phyloP scores from a whole-genome alignment of 805 yeast genomes.

The Osmozyma mogii region DNA sequence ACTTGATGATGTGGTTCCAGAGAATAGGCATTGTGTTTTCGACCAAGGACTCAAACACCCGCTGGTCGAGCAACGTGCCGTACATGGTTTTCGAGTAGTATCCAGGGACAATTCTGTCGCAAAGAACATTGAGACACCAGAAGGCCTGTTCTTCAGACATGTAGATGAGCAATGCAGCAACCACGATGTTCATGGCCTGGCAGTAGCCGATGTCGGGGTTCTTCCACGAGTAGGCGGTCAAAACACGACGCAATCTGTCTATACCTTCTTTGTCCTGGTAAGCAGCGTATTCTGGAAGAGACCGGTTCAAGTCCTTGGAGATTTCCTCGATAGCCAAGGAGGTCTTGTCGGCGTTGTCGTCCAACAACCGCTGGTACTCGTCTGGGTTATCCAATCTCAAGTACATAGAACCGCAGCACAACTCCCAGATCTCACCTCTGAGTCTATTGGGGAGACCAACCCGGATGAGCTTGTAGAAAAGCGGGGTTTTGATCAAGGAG shows the following conservation, averaged over 20 bases:
- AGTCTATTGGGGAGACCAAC: constrained; percentile 92
- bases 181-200: constrained; percentile 96
- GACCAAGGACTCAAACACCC: constrained; percentile 85
- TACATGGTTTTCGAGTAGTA: constrained; percentile 97
- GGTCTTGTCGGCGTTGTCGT: constrained; percentile 50
- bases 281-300: constrained; percentile 93
- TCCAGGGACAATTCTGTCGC: constrained; percentile 87
- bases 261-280: constrained; percentile 86
- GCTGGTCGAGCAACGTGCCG: constrained; percentile 90
- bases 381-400: constrained; percentile 54
- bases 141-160: constrained; percentile 97
- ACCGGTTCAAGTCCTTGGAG: constrained; percentile 90
- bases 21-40: constrained; percentile 83
- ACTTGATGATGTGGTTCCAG: constrained; percentile 69
- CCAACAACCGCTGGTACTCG: constrained; percentile 51
- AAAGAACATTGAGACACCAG: constrained; percentile 77
- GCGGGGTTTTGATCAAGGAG: constrained; percentile 62
- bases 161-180: constrained; percentile 68
- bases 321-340: constrained; percentile 93
- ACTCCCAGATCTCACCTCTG: constrained; percentile 96
- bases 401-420: constrained; percentile 80
- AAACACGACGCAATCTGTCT: constrained; percentile 71
- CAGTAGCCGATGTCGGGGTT: constrained; percentile 97
- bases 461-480: constrained; percentile 74
- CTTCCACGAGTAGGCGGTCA: constrained; percentile 93